Conservation (phyloP, 352 stramenopile species). For the Globisporangium paddicum region DNA sequence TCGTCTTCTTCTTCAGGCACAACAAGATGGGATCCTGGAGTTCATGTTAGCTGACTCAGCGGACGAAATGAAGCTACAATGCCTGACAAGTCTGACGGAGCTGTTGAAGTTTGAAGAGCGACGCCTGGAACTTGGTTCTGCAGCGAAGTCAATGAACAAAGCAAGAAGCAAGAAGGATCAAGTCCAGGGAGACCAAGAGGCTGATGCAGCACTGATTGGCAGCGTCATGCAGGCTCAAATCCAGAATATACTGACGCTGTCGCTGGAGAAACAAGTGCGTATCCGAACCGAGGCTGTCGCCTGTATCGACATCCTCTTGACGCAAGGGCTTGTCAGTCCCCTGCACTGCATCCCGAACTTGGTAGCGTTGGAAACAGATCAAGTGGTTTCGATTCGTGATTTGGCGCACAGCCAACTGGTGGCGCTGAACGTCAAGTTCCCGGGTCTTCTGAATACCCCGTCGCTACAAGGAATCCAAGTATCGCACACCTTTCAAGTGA, state of each 20-base stretch:
- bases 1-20: conserved; percentile 59
- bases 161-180: conserved; percentile 69
- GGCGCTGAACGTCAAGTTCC: conserved; percentile 55
- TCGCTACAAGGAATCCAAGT: conserved; percentile 54
- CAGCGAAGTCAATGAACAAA: conserved; percentile 32
- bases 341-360: conserved; percentile 73
- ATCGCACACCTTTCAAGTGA: conserved; percentile 67
- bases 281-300: conserved; percentile 67
- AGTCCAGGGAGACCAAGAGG: conserved; percentile 84
- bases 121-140: conserved; percentile 50
- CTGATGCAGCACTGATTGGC: conserved; percentile 78
- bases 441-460: conserved; percentile 41
- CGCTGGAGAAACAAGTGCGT: conserved; percentile 43
- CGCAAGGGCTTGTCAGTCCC: conserved; percentile 73
- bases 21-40: conserved; percentile 64
- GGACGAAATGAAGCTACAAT: conserved; percentile 60
- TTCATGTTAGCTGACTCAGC: conserved; percentile 33
- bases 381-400: conserved; percentile 58
- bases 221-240: conserved; percentile 86
- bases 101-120: conserved; percentile 66
- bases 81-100: conserved; percentile 69
- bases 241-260: conserved; percentile 48
- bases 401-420: conserved; percentile 61
- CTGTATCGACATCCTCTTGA: conserved; percentile 65
- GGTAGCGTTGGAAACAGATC: conserved; percentile 76